Evolutionary conservation across 192 early-diverging fungal genomes (phyloP).

Genomic region (Powellomyces hirtus): DNA sequence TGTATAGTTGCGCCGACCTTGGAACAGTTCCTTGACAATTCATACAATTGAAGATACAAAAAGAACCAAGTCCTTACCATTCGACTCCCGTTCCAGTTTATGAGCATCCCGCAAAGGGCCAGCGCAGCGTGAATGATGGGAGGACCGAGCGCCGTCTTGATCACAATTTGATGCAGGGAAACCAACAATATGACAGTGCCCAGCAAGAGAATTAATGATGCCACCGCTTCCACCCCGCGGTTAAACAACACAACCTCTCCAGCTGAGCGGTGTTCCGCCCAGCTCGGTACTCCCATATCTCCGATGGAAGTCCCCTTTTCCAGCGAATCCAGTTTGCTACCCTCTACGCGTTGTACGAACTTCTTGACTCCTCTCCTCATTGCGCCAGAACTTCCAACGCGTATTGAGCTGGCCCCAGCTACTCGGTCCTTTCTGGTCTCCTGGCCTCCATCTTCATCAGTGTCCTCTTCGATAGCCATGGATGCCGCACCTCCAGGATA

Average conservation of each 20-base stretch:
- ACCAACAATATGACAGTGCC: background rate
- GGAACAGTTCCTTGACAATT: no score
- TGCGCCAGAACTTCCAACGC: no score
- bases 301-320: background rate
- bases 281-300: background rate
- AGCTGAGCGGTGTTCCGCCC: constrained; percentile 5
- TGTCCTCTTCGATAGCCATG: no score
- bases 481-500: no score
- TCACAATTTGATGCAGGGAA: background rate
- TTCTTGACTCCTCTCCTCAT: background rate
- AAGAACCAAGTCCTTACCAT: no score
- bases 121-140: background rate
- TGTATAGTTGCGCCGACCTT: background rate
- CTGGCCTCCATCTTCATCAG: no score
- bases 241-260: background rate
- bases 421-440: no score
- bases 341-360: background rate
- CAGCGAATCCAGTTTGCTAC: background rate
- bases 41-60: no score
- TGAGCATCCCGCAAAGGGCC: no score
- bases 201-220: background rate
- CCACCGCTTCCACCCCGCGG: background rate
- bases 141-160: background rate
- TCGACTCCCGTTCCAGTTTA: background rate
- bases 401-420: no score